Evolutionary conservation across 202 grass and related monocot species (phyloP).

Genomic region (Miscanthus sacchariflorus): DNA sequence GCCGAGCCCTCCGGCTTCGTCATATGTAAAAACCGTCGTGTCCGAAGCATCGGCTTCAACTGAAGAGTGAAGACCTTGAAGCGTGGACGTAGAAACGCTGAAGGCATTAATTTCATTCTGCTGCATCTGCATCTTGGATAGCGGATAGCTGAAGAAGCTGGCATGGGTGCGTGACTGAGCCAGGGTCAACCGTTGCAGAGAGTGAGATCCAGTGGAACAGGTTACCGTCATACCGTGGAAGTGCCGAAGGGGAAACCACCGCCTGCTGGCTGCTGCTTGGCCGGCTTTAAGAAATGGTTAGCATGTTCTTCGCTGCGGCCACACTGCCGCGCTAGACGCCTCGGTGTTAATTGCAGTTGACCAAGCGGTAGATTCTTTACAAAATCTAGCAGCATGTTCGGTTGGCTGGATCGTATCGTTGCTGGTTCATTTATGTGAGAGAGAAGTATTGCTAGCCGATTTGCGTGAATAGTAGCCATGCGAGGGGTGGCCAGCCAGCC

Average conservation of each 20-base stretch:
- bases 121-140: slow-evolving; percentile 25
- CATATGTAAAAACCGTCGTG: slow-evolving; percentile 12
- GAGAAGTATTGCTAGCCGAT: no score
- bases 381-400: slow-evolving; percentile 36
- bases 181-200: slow-evolving; percentile 30
- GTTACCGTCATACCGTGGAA: neutral
- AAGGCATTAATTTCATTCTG: neutral
- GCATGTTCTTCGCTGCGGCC: slow-evolving; percentile 18
- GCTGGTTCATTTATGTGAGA: no score
- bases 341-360: slow-evolving; percentile 52
- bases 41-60: slow-evolving; percentile 14
- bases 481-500: no score
- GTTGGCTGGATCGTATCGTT: no score
- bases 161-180: neutral
- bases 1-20: neutral
- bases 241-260: neutral
- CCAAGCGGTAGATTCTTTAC: slow-evolving; percentile 21
- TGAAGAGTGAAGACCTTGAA: slow-evolving; percentile 10
- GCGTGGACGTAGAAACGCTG: neutral
- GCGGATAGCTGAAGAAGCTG: neutral
- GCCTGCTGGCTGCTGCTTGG: neutral
- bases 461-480: no score
- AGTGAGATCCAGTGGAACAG: neutral
- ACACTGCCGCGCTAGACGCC: neutral
- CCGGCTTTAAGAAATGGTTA: slow-evolving; percentile 37